phyloP scores from a whole-genome alignment of 768 basidiomycete species.

The Chalciporus pseudorubinellus region DNA sequence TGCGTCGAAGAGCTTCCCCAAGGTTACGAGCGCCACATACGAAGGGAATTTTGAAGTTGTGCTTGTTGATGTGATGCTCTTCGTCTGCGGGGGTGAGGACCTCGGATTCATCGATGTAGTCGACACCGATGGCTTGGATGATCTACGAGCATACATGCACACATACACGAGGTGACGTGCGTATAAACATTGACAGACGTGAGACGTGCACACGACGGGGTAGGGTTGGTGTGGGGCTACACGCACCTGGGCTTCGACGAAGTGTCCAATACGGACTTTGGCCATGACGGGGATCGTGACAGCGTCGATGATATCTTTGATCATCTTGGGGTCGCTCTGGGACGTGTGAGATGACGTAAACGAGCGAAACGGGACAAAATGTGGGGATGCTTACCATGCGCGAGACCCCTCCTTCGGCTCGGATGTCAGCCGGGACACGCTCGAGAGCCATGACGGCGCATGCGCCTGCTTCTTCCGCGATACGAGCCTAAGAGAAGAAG shows the following conservation, averaged over 20 bases:
- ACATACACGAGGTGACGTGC: neutral
- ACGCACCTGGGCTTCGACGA: slow-evolving; percentile 89
- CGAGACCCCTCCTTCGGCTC: slow-evolving; percentile 88
- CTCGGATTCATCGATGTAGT: slow-evolving; percentile 95
- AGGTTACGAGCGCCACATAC: slow-evolving; percentile 95
- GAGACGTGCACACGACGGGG: neutral
- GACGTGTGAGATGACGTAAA: neutral
- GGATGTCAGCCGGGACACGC: slow-evolving; percentile 93
- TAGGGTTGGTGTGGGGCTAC: neutral
- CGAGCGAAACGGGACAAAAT: neutral
- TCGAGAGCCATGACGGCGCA: slow-evolving; percentile 98
- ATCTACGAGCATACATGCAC: slow-evolving; percentile 51
- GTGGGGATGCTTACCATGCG: slow-evolving; percentile 69
- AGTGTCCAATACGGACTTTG: slow-evolving; percentile 94
- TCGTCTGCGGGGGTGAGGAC: slow-evolving; percentile 97
- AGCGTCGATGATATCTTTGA: slow-evolving; percentile 91
- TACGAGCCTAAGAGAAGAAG: slow-evolving; percentile 63
- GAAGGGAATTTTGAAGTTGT: slow-evolving; percentile 91
- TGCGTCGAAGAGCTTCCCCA: slow-evolving; percentile 93
- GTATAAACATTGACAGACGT: neutral
- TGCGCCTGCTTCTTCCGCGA: slow-evolving; percentile 96
- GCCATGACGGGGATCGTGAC: slow-evolving; percentile 98
- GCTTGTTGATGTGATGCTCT: slow-evolving; percentile 95
- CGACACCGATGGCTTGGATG: slow-evolving; percentile 88
- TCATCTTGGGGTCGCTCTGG: slow-evolving; percentile 92